Conservation (phyloP, 2,329 filamentous ascomycete species). For the Bipolaris zeicola region DNA sequence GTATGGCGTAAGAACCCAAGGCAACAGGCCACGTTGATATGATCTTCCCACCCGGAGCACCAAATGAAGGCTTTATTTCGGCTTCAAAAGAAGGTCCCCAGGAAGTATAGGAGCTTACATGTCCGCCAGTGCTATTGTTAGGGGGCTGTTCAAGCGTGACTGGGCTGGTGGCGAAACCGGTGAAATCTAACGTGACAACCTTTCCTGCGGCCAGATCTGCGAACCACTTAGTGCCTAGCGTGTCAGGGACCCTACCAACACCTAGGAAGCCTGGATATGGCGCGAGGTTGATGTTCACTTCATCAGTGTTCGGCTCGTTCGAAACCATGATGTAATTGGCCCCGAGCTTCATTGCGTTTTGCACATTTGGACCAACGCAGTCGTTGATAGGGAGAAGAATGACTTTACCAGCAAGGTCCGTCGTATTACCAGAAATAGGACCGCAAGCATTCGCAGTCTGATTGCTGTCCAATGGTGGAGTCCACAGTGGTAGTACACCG, state of each 20-base stretch:
- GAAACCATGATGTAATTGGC: neutral
- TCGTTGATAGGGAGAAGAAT: neutral
- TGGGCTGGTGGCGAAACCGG: neutral
- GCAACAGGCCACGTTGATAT: neutral
- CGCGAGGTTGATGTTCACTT: too few relatives aligned
- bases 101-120: neutral
- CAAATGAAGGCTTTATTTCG: neutral
- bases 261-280: neutral
- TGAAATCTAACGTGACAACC: too few relatives aligned
- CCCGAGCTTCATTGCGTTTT: neutral
- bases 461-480: too few relatives aligned
- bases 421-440: neutral
- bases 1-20: neutral
- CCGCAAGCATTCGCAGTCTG: neutral
- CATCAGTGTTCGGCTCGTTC: neutral
- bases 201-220: too few relatives aligned
- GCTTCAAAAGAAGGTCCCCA: neutral
- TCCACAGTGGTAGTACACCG: too few relatives aligned
- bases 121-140: neutral
- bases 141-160: neutral
- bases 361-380: too few relatives aligned
- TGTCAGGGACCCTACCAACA: neutral
- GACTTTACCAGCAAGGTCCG: neutral
- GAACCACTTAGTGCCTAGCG: too few relatives aligned
- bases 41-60: neutral